Base-by-base conservation (phyloP, 2,329 filamentous ascomycete species). In the Diaporthe sp. region DNA sequence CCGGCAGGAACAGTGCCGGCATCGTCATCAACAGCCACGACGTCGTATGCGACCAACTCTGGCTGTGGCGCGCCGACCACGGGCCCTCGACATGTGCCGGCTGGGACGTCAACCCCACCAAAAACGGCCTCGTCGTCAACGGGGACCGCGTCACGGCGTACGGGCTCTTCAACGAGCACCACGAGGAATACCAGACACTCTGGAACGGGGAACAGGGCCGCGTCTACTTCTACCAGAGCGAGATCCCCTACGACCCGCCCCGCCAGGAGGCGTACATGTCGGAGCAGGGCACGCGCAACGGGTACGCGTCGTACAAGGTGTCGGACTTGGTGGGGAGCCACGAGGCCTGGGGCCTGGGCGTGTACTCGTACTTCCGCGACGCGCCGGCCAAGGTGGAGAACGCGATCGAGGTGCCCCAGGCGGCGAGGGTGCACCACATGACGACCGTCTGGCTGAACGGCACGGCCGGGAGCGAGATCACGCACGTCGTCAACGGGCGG, bases 331-430 rank as follows among this genome's bases (percentile, higher is more conserved):
- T 82, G 33, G 77, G 71, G 30, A 77, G 40, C 35, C 81, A 82
- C 33, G 80, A 82, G 58, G 81, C 80, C 15, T 82, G 81, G 81
- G 81, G 81, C 1, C 38, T 82, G 25, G 81, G 81, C 25, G 78
- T 82, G 55, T 82, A 82, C 71, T 82, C 80, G 19, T 82, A 81
- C 72, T 82, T 82, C 73, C 81, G 81, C 70, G 81, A 82, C 73
- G 80, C 79, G 28, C 80, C 81, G 7, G 79, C 77, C 28, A 82
- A 82, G 76, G 72, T 81, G 28, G 81, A 82, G 74, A 82, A 81
- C 58, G 81, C 81, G 28, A 78, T 82, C 61, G 80, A 82, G 72
- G 77, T 79, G 3, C 81, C 81, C 33, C 76, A 77, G 19, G 79
- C 78, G 19, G 79, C 82, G 19, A 80, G 77, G 57, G 38, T 82